Evolutionary conservation across 352 stramenopile genomes (phyloP).

Genomic region (Globisporangium megalacanthum): DNA sequence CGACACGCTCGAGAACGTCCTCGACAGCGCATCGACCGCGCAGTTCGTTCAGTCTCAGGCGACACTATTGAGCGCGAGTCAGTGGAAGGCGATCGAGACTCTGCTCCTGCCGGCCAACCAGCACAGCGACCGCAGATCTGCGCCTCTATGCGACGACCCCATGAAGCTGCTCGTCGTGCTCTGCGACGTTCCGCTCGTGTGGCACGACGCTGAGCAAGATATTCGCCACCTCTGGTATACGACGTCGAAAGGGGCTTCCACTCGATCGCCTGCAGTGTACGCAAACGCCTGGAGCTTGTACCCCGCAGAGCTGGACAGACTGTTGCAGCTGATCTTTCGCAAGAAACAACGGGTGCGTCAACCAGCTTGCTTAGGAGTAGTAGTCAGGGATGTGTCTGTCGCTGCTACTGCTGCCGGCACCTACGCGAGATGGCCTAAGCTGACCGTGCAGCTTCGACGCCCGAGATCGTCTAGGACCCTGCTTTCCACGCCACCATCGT

Average conservation of each 20-base stretch:
- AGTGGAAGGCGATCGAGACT: conserved; percentile 34
- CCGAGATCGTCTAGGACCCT: conserved; percentile 18
- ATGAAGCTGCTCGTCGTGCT: conserved; percentile 33
- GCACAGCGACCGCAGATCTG: not conserved
- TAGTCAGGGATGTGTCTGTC: not conserved
- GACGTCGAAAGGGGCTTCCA: not conserved
- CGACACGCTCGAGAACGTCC: conserved; percentile 32
- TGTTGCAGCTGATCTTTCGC: conserved; percentile 34
- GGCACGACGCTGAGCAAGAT: conserved; percentile 16
- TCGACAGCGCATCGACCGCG: not conserved
- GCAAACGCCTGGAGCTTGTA: conserved; percentile 30
- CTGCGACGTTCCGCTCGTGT: conserved; percentile 49
- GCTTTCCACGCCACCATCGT: conserved; percentile 35
- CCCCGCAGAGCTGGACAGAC: conserved; percentile 24
- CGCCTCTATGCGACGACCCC: not conserved
- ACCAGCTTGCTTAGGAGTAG: not conserved
- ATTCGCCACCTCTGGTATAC: conserved; percentile 16
- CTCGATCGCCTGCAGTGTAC: not conserved
- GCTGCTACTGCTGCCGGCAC: not conserved
- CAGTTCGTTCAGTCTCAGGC: conserved; percentile 27
- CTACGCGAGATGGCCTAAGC: not conserved
- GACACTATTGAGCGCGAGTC: conserved; percentile 18
- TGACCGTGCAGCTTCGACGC: not conserved
- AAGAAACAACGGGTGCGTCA: conserved; percentile 23
- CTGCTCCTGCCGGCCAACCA: conserved; percentile 3